Percentiles rank a stretch among this genome's conserved stretches.
Evolutionary conservation across 2,329 filamentous ascomycete species (phyloP).

Genomic region (Pochonia chlamydosporia): DNA sequence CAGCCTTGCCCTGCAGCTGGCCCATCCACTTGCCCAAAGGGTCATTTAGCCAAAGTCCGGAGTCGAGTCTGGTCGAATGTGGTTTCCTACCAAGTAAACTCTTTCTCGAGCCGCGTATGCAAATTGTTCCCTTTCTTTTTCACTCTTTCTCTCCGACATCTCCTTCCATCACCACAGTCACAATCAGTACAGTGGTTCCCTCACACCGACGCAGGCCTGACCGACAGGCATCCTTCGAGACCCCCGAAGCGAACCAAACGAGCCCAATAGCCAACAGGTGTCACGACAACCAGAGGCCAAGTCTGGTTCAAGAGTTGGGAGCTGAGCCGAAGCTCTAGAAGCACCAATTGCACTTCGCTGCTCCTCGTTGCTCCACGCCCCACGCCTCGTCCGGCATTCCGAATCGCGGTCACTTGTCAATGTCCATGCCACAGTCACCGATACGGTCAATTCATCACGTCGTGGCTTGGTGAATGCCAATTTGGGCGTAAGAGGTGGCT

Average conservation of each 20-base stretch:
- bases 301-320: background rate
- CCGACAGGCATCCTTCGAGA: background rate
- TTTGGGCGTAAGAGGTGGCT: background rate
- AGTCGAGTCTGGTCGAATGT: too few relatives aligned
- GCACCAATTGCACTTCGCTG: constrained; percentile 1
- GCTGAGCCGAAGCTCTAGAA: background rate
- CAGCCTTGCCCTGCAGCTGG: constrained; percentile 3
- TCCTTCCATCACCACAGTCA: background rate
- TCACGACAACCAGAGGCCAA: background rate
- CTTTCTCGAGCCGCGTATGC: background rate
- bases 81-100: background rate
- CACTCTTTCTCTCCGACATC: background rate
- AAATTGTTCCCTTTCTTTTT: background rate
- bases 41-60: background rate
- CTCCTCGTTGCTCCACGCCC: background rate
- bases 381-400: background rate
- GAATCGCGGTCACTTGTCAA: background rate
- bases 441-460: too few relatives aligned
- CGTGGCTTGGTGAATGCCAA: background rate
- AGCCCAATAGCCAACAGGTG: too few relatives aligned
- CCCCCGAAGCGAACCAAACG: background rate
- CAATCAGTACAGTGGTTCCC: background rate
- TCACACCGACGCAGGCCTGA: background rate
- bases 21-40: constrained; percentile 1
- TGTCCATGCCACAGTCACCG: too few relatives aligned